Base-by-base conservation (phyloP, 2,329 filamentous ascomycete genomes). In the Fusarium graminum region DNA sequence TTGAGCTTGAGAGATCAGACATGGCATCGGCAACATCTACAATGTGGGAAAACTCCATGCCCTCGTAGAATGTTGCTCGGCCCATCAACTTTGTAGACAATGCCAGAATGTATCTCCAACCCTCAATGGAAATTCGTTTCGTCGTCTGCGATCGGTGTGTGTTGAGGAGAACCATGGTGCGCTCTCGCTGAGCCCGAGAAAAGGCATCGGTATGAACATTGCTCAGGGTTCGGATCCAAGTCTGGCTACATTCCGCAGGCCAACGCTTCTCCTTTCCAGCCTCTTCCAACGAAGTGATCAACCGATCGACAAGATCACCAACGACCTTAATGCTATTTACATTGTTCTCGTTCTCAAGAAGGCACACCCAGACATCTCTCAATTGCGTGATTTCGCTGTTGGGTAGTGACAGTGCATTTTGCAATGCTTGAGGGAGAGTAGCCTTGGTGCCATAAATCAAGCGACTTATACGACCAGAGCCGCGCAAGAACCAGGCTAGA, bases 1-100 rank as follows among this genome's bases (percentile, higher is more conserved):
- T 55, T 40, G 74, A 72, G 30, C 67, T 66, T 16, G 69, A 70
- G 22, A 77, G 39, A 34, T 54, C 63, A 10, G 75, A 75, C 57
- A 79, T 65, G 8, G 72, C 71, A 36, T 79, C 72, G 3, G 79
- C 78, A 10, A 78, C 62, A 7, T 74, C 71, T 4, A 76, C 70
- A 7, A 80, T 73, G 52, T 80, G 72, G 1, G 70, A 64, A 47
- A 81, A 86, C 2, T 60, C 70, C 75, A 86, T 80, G 1, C 73
- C 76, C 64, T 83, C 76, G 65, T 86, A 84, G 55, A 85, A 85
- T 0, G 83, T 85, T 1, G 84, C 79, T n/a, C 79, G 78, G 7
- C 74, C 72, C 80, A 86, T 84, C 25, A 86, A 73, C 67, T 83
- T 86, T 4, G 79, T 72, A 63, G 81, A 79, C 45, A 87, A 67